Base-by-base conservation (phyloP, 352 stramenopile species). In the Saprolegnia diclina region DNA sequence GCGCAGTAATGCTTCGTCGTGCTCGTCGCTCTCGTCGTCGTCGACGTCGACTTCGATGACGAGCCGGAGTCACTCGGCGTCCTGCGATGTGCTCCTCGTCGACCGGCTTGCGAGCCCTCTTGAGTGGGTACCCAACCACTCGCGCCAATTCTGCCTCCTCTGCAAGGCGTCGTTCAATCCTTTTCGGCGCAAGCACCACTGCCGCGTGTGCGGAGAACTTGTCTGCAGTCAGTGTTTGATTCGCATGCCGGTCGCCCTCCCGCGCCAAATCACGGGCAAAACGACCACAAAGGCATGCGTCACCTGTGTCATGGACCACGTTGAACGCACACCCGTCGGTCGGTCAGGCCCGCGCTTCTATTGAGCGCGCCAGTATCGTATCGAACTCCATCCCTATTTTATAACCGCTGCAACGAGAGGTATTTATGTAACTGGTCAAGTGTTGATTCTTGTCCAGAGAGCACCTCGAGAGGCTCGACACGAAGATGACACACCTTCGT, bases 201-300 rank as follows among this genome's bases (percentile, higher is more conserved):
- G 63, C 63, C 63, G 63, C 38, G 63, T 69, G 63, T 69, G 63
- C 6, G 63, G 63, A n/a, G 63, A 69, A 69, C n/a, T 69, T n/a
- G 46, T 69, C 22, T 69, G 63, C 3, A 61, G 44, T 14, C 14
- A 10, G 18, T 69, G 63, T 7, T 61, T 52, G 50, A 59, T 59
- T 59, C 46, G 52, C 32, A 62, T 61, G 46, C 42, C 24, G 13
- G 63, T 69, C 14, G 24, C 54, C 13, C 42, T 69, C 10, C 63
- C 63, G 6, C 62, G 35, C 11, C 52, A 59, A 59, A 24, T 61
- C 13, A 42, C 54, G n/a, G 63, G 63, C 24, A 52, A 69, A 46
- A 54, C 45, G 18, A 52, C 53, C 37, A 24, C 63, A 5, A 57
- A 56, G 18, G 63, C 54, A 6, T 69, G 63, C 53, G 63, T 69